Percentiles rank a stretch among this genome's conserved stretches.
phyloP scores from a whole-genome alignment of 2,329 filamentous ascomycete genomes.

The Diaporthe sp. region DNA sequence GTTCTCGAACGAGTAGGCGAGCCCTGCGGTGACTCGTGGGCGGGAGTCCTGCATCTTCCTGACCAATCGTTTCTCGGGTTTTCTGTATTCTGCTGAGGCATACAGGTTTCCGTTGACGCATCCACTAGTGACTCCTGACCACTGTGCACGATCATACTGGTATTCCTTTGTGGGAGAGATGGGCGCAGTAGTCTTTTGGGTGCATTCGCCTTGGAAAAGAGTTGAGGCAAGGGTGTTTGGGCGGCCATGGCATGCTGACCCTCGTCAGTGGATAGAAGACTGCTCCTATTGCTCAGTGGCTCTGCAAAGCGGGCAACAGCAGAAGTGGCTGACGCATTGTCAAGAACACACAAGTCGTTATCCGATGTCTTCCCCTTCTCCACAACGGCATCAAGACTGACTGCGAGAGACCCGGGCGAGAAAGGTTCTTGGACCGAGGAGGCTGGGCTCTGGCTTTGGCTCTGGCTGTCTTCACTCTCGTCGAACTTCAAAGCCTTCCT shows the following conservation, averaged over 20 bases:
- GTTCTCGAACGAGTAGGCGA: neutral
- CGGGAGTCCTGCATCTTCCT: neutral
- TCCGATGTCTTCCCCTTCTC: slow-evolving; percentile 28
- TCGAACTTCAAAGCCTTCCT: neutral
- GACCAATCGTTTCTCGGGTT: neutral
- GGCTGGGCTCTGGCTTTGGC: slow-evolving; percentile 4
- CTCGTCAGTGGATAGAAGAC: neutral
- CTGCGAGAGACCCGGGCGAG: slow-evolving; percentile 29
- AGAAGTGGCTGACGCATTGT: slow-evolving; percentile 12
- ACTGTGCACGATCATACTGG: slow-evolving; percentile 19
- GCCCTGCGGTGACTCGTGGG: neutral
- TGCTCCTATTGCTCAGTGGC: neutral
- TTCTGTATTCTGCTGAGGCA: neutral
- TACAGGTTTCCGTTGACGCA: too few species aligned
- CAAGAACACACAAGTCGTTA: slow-evolving; percentile 19
- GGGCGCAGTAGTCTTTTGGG: neutral
- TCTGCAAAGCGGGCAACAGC: neutral
- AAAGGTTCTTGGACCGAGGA: slow-evolving; percentile 38
- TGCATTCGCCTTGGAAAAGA: neutral
- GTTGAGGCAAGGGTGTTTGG: neutral
- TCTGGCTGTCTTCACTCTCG: slow-evolving; percentile 11
- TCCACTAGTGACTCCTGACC: slow-evolving; percentile 6
- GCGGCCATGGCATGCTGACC: neutral
- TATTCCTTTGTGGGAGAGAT: slow-evolving; percentile 7
- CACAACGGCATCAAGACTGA: slow-evolving; percentile 39